phyloP scores from a whole-genome alignment of 768 basidiomycete genomes.

The Collybiopsis luxurians region DNA sequence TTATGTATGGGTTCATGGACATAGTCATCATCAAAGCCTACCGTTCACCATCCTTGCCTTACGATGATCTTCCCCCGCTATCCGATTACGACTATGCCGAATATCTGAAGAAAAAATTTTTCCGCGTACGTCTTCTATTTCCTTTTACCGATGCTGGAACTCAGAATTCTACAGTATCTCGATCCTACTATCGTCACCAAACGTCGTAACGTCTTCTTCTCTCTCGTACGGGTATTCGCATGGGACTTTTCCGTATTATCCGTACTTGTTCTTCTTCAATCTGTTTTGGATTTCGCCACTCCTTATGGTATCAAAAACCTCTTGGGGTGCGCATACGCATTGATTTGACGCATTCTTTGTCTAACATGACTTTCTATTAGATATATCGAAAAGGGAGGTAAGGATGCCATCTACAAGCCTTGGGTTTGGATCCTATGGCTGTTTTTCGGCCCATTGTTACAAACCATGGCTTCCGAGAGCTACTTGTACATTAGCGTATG shows the following conservation, averaged over 20 bases:
- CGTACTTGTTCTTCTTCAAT: constrained; percentile 22
- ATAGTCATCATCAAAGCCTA: constrained; percentile 25
- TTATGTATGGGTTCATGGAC: constrained; percentile 41
- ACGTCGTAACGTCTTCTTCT: constrained; percentile 43
- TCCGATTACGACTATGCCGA: constrained; percentile 26
- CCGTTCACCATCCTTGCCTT: constrained; percentile 23
- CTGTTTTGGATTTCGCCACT: constrained; percentile 26
- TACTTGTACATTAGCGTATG: constrained; percentile 50
- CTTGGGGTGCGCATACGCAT: constrained; percentile 27
- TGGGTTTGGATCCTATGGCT: constrained; percentile 67
- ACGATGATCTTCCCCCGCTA: constrained; percentile 32
- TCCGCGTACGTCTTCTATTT: constrained; percentile 15
- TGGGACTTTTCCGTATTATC: constrained; percentile 28
- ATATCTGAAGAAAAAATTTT: constrained; percentile 20
- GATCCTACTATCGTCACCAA: constrained; percentile 38
- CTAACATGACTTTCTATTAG: constrained; percentile 22
- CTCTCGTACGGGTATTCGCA: constrained; percentile 37
- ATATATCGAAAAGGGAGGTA: constrained; percentile 56
- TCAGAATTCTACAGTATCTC: constrained; percentile 22
- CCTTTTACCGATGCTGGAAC: not conserved
- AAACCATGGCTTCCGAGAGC: constrained; percentile 45
- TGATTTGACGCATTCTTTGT: not conserved
- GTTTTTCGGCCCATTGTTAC: constrained; percentile 44
- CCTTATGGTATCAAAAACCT: constrained; percentile 41
- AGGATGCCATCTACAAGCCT: constrained; percentile 48